Base-by-base conservation (phyloP, 345 rosid species). In the Cardamine occulta region DNA sequence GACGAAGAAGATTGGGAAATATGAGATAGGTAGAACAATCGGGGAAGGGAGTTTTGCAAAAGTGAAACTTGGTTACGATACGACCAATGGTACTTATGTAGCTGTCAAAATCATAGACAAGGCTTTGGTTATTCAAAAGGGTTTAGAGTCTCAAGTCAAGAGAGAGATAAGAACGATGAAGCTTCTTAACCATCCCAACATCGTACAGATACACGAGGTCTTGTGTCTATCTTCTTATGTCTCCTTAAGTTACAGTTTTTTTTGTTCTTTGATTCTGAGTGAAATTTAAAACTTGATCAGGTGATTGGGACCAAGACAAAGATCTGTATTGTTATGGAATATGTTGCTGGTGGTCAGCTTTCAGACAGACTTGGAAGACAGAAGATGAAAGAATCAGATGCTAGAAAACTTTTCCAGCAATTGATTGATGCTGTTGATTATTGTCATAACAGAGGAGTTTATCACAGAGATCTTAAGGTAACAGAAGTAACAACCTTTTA, bases 1-100 rank as follows among this genome's bases (percentile, higher is more conserved):
- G 61, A 67, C 85, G 52, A 81, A 72, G 76, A 84, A 80, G 65
- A 82, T 91, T 4, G 98, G 97, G 0, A 91, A 89, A 83, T 94
- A 89, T 44, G 81, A 73, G 76, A 82, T 91, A 12, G 75, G 91
- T 14, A 79, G 95, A 64, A 87, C 88, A 5, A 88, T 93, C 15
- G 98, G 97, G 17, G 97, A 88, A 75, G 98, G 97, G 54, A 86
- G 84, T 55, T 93, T 89, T 64, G 96, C 97, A 4, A 94, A 94
- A 84, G 98, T 94, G 31, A 94, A 91, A 85, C 84, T 91, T 5
- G 97, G 89, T 6, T 79, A 87, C 23, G 89, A 94, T 75, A 85
- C 85, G 80, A 80, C 87, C 28, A 86, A 77, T 56, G 85, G 83
- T 53, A 82, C 73, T 9, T 29, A 82, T 28, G 91, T 88, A 13